Base-by-base conservation (phyloP, 164 flowering plant genomes). In the Magnolia changhungtana region DNA sequence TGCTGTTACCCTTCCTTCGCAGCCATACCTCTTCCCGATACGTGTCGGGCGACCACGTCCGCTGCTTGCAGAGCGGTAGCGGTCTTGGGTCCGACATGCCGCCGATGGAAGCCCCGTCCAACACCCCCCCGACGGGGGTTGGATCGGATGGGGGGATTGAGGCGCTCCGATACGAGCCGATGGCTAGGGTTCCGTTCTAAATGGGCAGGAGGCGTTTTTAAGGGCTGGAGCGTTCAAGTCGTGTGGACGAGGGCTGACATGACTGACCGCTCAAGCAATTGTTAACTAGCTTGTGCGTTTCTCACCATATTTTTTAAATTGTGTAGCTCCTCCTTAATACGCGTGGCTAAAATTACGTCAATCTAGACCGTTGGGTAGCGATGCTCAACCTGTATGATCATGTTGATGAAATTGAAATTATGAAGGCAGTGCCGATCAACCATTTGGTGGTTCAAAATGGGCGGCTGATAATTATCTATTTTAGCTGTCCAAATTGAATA, bases 11-110 rank as follows among this genome's bases (percentile, higher is more conserved):
- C 4, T 79, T 86, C 78, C 90, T 76, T 20, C 91, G 72, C 65
- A 74, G 78, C 98, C 98, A 94, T 11, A 86, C 89, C 81, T 80
- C 86, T 8, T 84, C 84, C 23, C 81, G 72, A 29, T 68, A 74
- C 63, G 77, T 58, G 55, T 94, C 98, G 0, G 89, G 81, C 2
- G 98, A 88, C 93, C 89, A 92, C 3, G 98, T 89, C 2, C 71
- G 80, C 75, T 90, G 95, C 84, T 91, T 94, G 85, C 58, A 75
- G 19, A 88, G 75, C 51, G 80, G 63, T 4, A 69, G 11, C 37
- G 74, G 80, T n/a, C 70, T 69, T 55, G 72, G 68, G 37, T 52
- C 77, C 21, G 79, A 64, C 77, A 73, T 78, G 73, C 65, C 61
- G 61, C 61, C 7, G 45, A 37, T 55, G 61, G 61, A 55, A 6